These are phyloP conservation scores for Escovopsis sp. DNA, from an alignment of 2,329 filamentous ascomycete genomes.

Conservation along the genomic window DNA sequence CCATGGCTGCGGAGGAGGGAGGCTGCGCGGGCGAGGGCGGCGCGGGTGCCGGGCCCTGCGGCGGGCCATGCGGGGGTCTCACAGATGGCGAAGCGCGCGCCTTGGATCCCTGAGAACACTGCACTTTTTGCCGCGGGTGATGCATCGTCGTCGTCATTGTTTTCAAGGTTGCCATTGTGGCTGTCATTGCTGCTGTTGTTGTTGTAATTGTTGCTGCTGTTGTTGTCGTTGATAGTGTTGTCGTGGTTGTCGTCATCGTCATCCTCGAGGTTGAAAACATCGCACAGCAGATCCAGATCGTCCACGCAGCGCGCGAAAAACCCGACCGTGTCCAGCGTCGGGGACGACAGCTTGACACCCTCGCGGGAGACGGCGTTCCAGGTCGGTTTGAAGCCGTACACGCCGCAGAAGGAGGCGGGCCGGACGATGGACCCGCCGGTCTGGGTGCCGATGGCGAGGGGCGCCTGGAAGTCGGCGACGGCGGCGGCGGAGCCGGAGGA, in stretches of 20 bases:
- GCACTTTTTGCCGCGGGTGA: no score
- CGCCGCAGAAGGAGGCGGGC: slow-evolving; percentile 48
- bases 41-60: slow-evolving; percentile 27
- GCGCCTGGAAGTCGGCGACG: slow-evolving; percentile 48
- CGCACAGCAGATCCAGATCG: slow-evolving; percentile 41
- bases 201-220: no score
- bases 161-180: no score
- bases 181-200: no score
- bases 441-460: slow-evolving; percentile 47
- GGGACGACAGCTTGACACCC: slow-evolving; percentile 42
- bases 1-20: slow-evolving; percentile 28
- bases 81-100: slow-evolving; percentile 36
- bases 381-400: slow-evolving; percentile 51
- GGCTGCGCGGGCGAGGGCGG: slow-evolving; percentile 25
- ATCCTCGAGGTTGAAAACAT: slow-evolving; percentile 38
- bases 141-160: no score
- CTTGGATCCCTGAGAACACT: slow-evolving; percentile 22
- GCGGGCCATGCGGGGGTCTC: slow-evolving; percentile 37
- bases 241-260: no score
- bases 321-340: slow-evolving; percentile 47
- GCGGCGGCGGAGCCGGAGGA: slow-evolving; percentile 52
- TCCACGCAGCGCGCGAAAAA: slow-evolving; percentile 41
- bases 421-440: slow-evolving; percentile 50
- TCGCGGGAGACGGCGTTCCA: slow-evolving; percentile 48
- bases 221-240: no score